Conservation (phyloP, 257 asterid species). For the Solanum neorickii region DNA sequence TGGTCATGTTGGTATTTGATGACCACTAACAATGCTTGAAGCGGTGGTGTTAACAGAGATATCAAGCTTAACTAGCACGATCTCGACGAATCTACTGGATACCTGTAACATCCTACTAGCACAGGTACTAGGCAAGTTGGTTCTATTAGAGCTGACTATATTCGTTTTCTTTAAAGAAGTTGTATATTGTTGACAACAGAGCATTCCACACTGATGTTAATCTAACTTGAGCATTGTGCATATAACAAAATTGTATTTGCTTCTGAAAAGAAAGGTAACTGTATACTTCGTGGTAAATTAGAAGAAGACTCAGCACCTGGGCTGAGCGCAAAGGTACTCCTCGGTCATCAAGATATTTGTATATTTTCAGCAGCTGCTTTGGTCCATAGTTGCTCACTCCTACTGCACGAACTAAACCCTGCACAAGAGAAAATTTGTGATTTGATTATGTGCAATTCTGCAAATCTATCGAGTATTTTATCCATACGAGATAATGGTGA, state of each 20-base stretch:
- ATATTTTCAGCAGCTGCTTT: slow-evolving; percentile 69
- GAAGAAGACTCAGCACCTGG: slow-evolving; percentile 35
- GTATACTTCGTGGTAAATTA: not conserved
- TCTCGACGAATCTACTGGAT: not conserved
- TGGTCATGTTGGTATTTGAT: not conserved
- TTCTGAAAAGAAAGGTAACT: not conserved
- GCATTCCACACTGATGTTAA: not conserved
- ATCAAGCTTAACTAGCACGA: not conserved
- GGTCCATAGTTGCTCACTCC: slow-evolving; percentile 99
- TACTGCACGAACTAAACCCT: slow-evolving; percentile 91
- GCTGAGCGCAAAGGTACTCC: slow-evolving; percentile 89
- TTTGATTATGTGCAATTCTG: not conserved
- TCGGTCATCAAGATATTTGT: slow-evolving; percentile 63
- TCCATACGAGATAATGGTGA: not conserved
- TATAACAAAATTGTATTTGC: not conserved
- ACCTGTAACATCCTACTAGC: not conserved
- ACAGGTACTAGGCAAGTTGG: not conserved
- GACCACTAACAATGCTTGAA: not conserved
- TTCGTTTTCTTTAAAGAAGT: not conserved
- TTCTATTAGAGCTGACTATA: not conserved
- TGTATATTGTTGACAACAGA: not conserved
- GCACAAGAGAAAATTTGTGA: not conserved
- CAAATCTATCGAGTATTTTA: not conserved
- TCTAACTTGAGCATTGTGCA: not conserved
- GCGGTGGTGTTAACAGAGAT: not conserved